A percentile compares a stretch with the other conserved stretches of the same genome.
Conservation (phyloP, 2,329 filamentous ascomycete species). For the Allantophomopsis lycopodina region DNA sequence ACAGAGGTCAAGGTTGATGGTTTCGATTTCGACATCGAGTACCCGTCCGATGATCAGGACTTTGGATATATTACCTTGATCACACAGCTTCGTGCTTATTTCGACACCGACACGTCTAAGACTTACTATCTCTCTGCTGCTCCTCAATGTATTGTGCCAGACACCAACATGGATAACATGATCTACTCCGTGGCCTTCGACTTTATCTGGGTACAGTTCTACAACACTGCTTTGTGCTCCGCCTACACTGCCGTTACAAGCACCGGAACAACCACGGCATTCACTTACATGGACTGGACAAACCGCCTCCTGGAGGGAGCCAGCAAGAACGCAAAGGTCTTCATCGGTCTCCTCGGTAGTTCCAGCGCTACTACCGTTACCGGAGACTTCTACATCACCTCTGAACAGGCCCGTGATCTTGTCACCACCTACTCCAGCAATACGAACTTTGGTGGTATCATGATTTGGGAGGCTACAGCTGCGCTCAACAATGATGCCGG, state of each 20-base stretch:
- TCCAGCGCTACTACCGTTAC: constrained; percentile 2
- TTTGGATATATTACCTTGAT: constrained; percentile 5
- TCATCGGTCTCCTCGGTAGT: constrained; percentile 15
- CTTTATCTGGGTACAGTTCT: constrained; percentile 18
- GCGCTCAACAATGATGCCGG: constrained; percentile 5
- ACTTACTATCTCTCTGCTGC: constrained; percentile 17
- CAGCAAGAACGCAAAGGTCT: constrained; percentile 14
- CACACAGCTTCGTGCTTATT: constrained; percentile 13
- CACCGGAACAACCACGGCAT: constrained; percentile 4
- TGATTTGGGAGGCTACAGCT: constrained; percentile 17
- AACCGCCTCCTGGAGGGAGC: constrained; percentile 5
- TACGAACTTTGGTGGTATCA: constrained; percentile 18
- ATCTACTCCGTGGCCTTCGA: constrained; percentile 15
- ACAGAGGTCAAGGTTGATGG: constrained; percentile 6
- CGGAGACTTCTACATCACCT: constrained; percentile 6
- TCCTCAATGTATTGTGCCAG: constrained; percentile 17
- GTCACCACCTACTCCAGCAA: constrained; percentile 9
- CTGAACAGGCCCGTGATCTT: constrained; percentile 5
- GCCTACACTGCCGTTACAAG: constrained; percentile 8
- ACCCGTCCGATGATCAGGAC: constrained; percentile 3
- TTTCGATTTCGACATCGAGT: constrained; percentile 9
- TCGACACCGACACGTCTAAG: constrained; percentile 10
- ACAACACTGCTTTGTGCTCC: constrained; percentile 15
- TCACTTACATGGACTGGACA: constrained; percentile 15
- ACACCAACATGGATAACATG: constrained; percentile 15